A percentile compares a stretch with the other conserved stretches of the same genome.
These are phyloP conservation scores for Letharia lupina DNA, from an alignment of 495 filamentous ascomycete species.

Conservation along the genomic window DNA sequence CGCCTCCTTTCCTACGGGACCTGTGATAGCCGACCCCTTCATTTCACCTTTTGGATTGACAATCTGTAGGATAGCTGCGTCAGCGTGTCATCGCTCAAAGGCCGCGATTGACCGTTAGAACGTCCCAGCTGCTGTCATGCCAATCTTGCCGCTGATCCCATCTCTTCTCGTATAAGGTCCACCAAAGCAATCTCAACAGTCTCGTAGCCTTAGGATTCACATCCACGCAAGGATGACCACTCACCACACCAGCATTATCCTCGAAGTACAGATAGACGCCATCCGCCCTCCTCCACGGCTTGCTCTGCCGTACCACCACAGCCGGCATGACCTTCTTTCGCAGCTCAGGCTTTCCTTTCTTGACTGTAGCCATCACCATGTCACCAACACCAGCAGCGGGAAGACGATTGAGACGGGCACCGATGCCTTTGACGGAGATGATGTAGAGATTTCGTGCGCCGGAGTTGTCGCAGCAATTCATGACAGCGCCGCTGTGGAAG, in stretches of 20 bases:
- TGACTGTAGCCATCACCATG: conserved; percentile 99
- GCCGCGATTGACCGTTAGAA: no score
- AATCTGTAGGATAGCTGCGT: conserved; percentile 50
- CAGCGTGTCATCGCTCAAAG: conserved; percentile 10
- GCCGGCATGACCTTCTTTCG: conserved; percentile 99
- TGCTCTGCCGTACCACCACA: conserved; percentile 94
- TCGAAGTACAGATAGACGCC: conserved; percentile 99
- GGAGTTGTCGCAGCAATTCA: conserved; percentile 98
- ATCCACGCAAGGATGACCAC: conserved; percentile 30
- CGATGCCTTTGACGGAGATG: conserved; percentile 99
- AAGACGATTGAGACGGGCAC: conserved; percentile 95
- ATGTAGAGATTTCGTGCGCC: conserved; percentile 99
- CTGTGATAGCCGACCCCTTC: conserved; percentile 99
- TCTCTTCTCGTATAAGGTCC: background rate
- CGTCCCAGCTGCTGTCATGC: background rate
- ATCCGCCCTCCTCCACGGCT: conserved; percentile 96
- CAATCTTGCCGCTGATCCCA: background rate
- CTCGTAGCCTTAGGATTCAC: no score
- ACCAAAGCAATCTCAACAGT: background rate
- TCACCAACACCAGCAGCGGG: conserved; percentile 97
- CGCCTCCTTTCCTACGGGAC: conserved; percentile 98
- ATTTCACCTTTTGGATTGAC: conserved; percentile 99
- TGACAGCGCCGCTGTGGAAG: conserved; percentile 72
- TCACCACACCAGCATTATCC: conserved; percentile 98
- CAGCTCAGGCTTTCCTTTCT: conserved; percentile 99